These are phyloP conservation scores for Grosmannia clavigera DNA, from an alignment of 2,329 filamentous ascomycete species.

Conservation along the genomic window DNA sequence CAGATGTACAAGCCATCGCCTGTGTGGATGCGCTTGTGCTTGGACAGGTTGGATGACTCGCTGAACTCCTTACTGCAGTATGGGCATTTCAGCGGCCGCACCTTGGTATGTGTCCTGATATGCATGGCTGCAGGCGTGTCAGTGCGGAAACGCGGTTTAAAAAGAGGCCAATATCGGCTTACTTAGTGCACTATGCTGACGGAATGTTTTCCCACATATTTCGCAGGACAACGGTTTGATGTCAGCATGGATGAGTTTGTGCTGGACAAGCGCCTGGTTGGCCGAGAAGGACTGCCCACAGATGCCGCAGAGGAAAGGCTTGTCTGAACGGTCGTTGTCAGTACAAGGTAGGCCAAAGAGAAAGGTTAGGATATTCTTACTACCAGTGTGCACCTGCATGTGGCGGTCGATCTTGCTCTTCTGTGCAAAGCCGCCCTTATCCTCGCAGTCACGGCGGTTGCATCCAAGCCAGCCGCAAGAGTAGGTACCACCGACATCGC, in stretches of 20 bases:
- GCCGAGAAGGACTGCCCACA: conserved; percentile 51
- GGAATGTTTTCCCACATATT: conserved; percentile 46
- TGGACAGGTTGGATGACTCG: conserved; percentile 55
- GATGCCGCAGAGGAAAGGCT: conserved; percentile 42
- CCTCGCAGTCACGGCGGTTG: conserved; percentile 29
- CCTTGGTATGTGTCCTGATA: conserved; percentile 51
- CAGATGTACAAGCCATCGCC: conserved; percentile 39
- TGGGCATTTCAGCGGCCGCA: conserved; percentile 48
- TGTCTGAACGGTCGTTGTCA: conserved; percentile 28
- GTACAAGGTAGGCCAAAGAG: neutral
- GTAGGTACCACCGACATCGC: conserved; percentile 32
- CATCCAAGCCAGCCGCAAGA: conserved; percentile 44
- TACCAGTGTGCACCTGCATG: conserved; percentile 52
- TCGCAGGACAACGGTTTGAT: conserved; percentile 50
- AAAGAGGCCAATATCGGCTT: conserved; percentile 30
- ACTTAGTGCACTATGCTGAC: conserved; percentile 57
- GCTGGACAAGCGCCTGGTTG: conserved; percentile 55
- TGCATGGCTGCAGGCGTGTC: conserved; percentile 44
- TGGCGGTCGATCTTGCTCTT: conserved; percentile 53
- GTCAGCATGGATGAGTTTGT: conserved; percentile 54
- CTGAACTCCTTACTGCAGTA: conserved; percentile 47
- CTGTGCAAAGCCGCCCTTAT: conserved; percentile 38
- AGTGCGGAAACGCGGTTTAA: neutral
- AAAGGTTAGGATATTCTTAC: conserved; percentile 27
- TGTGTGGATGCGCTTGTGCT: conserved; percentile 51